Evolutionary conservation across 805 yeast species (phyloP).

Genomic region (Phaffomyces opuntiae): DNA sequence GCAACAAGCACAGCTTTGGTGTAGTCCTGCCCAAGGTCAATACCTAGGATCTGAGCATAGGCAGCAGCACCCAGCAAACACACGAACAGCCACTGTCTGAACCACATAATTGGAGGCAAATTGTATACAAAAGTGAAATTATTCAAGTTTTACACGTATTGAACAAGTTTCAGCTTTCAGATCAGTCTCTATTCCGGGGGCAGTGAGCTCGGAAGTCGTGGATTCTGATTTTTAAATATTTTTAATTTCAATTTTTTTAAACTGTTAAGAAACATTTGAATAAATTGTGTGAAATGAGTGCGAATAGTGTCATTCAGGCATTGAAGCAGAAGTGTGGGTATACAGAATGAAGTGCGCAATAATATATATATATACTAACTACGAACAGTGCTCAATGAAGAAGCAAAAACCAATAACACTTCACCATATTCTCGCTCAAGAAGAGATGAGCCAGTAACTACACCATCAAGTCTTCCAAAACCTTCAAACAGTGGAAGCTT

Average conservation of each 20-base stretch:
- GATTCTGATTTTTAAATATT: neutral
- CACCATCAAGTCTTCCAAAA: neutral
- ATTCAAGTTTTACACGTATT: neutral
- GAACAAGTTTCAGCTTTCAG: neutral
- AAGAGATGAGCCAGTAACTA: slow-evolving; percentile 1
- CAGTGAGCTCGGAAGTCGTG: neutral
- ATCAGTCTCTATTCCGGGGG: neutral
- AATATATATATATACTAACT: slow-evolving; percentile 1
- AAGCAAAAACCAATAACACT: neutral
- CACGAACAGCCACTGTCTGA: slow-evolving; percentile 2
- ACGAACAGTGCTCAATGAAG: slow-evolving; percentile 12
- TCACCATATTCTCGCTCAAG: slow-evolving; percentile 9
- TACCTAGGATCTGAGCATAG: slow-evolving; percentile 67
- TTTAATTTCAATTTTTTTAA: neutral
- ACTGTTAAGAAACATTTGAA: neutral
- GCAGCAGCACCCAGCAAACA: slow-evolving; percentile 12
- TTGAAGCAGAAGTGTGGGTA: slow-evolving; percentile 20
- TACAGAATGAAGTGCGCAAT: too few relatives aligned
- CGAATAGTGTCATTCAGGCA: slow-evolving; percentile 18
- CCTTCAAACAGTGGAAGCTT: slow-evolving; percentile 2
- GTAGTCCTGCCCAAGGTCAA: slow-evolving; percentile 85
- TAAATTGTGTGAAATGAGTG: slow-evolving; percentile 12
- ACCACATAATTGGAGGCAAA: neutral
- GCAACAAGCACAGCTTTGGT: slow-evolving; percentile 86
- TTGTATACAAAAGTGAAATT: neutral